Evolutionary conservation across 495 filamentous ascomycete species (phyloP).

Genomic region (Thermochaetoides thermophila): DNA sequence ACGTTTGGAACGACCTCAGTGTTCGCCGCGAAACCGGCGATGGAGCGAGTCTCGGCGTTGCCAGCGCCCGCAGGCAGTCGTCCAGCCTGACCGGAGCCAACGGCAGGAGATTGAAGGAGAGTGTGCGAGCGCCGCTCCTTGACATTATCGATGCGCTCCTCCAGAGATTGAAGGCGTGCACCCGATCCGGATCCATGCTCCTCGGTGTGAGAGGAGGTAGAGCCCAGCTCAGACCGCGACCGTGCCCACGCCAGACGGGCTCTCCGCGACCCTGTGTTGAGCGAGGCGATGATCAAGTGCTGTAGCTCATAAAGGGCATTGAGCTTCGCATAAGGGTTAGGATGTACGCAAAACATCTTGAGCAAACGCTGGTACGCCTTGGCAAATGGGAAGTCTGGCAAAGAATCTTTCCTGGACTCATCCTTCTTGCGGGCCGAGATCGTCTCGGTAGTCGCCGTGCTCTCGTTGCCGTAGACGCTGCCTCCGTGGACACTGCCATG

Average conservation of each 20-base stretch:
- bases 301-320: conserved; percentile 72
- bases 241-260: conserved; percentile 21
- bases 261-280: conserved; percentile 35
- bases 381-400: conserved; percentile 52
- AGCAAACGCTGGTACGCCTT: conserved; percentile 67
- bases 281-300: conserved; percentile 61
- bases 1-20: conserved; percentile 68
- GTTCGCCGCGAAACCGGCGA: conserved; percentile 30
- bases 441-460: conserved; percentile 28
- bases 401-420: conserved; percentile 23
- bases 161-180: conserved; percentile 33
- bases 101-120: conserved; percentile 21
- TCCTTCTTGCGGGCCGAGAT: conserved; percentile 18
- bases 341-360: conserved; percentile 77
- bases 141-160: conserved; percentile 52
- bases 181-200: conserved; percentile 11
- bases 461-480: conserved; percentile 24
- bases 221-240: conserved; percentile 22
- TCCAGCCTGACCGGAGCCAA: conserved; percentile 13
- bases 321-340: conserved; percentile 76
- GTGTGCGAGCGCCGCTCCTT: conserved; percentile 53
- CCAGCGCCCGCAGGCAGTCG: conserved; percentile 12
- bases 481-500: conserved; percentile 17
- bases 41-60: conserved; percentile 27
- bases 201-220: conserved; percentile 18